A percentile compares a stretch with the other conserved stretches of the same genome.
Evolutionary conservation across 2,329 filamentous ascomycete species (phyloP).

Genomic region (Claviceps sp.): DNA sequence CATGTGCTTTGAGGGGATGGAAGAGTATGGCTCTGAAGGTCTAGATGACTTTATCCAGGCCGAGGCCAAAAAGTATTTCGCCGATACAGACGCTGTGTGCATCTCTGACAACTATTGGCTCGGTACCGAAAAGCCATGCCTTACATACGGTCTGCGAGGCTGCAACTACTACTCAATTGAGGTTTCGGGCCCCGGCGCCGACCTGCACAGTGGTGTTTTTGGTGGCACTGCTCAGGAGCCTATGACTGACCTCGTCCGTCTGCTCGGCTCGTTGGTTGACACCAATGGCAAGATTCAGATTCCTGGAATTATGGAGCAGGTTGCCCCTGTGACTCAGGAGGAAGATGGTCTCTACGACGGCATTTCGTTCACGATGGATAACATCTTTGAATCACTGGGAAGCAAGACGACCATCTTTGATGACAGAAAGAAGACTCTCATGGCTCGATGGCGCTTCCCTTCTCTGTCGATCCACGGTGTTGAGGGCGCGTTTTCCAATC

Average conservation of each 20-base stretch:
- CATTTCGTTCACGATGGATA: constrained; percentile 94
- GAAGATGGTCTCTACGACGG: constrained; percentile 78
- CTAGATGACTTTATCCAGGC: constrained; percentile 86
- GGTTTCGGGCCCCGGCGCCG: constrained; percentile 79
- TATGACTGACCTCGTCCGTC: constrained; percentile 84
- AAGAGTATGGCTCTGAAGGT: constrained; percentile 95
- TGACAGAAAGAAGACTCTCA: constrained; percentile 83
- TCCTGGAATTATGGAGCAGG: constrained; percentile 85
- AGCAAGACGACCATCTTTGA: constrained; percentile 76
- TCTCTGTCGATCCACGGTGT: constrained; percentile 89
- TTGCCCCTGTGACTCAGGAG: constrained; percentile 74
- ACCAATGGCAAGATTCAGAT: constrained; percentile 86
- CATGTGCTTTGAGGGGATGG: constrained; percentile 99
- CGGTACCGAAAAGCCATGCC: constrained; percentile 92
- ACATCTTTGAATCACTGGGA: constrained; percentile 81
- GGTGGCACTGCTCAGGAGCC: constrained; percentile 94
- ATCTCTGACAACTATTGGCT: constrained; percentile 99
- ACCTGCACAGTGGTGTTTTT: constrained; percentile 94
- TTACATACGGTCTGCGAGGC: constrained; percentile 92
- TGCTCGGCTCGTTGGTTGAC: constrained; percentile 77
- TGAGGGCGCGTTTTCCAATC: constrained; percentile 85
- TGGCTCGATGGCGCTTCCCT: constrained; percentile 92
- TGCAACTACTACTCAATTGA: constrained; percentile 97
- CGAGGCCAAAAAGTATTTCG: constrained; percentile 90
- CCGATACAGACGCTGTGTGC: constrained; percentile 89